These are phyloP conservation scores for Adiantum capillusveneris DNA, from an alignment of 75 land plant genomes.

Conservation along the genomic window DNA sequence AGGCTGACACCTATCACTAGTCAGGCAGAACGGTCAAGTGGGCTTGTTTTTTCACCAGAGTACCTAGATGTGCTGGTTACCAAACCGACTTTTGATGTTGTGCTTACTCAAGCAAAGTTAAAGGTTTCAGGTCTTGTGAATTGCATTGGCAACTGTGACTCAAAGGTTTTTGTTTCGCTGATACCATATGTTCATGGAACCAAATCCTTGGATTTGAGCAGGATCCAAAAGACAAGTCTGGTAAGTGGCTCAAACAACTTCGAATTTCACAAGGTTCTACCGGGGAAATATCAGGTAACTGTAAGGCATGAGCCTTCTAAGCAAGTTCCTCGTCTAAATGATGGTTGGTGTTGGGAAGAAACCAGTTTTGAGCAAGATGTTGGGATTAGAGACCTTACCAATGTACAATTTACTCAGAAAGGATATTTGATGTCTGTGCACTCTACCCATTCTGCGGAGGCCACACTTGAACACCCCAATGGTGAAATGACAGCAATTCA, in stretches of 20 bases:
- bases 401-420: constrained; percentile 62
- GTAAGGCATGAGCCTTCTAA: constrained; percentile 41
- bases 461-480: constrained; percentile 38
- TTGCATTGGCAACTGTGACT: constrained; percentile 65
- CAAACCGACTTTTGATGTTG: constrained; percentile 51
- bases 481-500: constrained; percentile 7
- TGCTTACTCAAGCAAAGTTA: constrained; percentile 82
- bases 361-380: constrained; percentile 47
- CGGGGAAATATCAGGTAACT: constrained; percentile 81
- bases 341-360: constrained; percentile 93
- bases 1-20: constrained; percentile 65
- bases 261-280: constrained; percentile 60
- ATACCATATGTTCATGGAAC: constrained; percentile 10
- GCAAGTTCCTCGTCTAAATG: constrained; percentile 25
- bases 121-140: constrained; percentile 55
- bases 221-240: constrained; percentile 35
- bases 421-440: constrained; percentile 67
- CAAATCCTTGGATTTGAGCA: constrained; percentile 14
- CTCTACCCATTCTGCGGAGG: constrained; percentile 71
- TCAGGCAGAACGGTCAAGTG: constrained; percentile 43
- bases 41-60: constrained; percentile 63
- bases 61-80: constrained; percentile 57
- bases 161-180: constrained; percentile 49
- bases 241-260: constrained; percentile 39
- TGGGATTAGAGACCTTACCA: constrained; percentile 48